phyloP scores from a whole-genome alignment of 176 grass and related monocot species.

The Neostapfia colusana region DNA sequence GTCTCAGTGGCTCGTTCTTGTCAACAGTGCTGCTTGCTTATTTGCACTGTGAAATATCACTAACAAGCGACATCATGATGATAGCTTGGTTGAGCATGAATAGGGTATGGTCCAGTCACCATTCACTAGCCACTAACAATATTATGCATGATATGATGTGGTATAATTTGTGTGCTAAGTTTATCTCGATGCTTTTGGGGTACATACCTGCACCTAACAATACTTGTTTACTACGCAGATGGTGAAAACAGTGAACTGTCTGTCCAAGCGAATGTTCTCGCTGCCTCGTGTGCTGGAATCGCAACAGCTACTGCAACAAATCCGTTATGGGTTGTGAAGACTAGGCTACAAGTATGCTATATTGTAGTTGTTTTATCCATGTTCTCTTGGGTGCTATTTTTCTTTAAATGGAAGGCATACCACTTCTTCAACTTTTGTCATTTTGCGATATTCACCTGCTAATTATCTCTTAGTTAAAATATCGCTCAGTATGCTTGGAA shows the following conservation, averaged over 20 bases:
- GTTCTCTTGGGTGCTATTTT: slow-evolving; percentile 5
- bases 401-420: background rate
- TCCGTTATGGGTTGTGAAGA: slow-evolving; percentile 95
- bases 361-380: background rate
- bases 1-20: background rate
- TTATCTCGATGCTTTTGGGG: background rate
- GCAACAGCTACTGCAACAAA: slow-evolving; percentile 77
- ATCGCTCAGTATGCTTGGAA: background rate
- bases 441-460: slow-evolving; percentile 11
- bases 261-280: slow-evolving; percentile 62
- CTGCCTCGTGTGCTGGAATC: slow-evolving; percentile 78
- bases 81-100: background rate
- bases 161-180: background rate
- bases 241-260: slow-evolving; percentile 51
- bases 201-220: background rate
- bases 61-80: background rate
- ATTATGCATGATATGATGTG: background rate
- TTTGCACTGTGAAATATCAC: background rate
- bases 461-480: background rate
- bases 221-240: slow-evolving; percentile 29
- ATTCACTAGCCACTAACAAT: background rate
- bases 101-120: background rate
- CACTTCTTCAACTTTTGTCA: slow-evolving; percentile 13
- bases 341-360: slow-evolving; percentile 75
- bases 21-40: background rate